phyloP scores from a whole-genome alignment of 2,329 filamentous ascomycete species.

The Pyrenochaeta sp. region DNA sequence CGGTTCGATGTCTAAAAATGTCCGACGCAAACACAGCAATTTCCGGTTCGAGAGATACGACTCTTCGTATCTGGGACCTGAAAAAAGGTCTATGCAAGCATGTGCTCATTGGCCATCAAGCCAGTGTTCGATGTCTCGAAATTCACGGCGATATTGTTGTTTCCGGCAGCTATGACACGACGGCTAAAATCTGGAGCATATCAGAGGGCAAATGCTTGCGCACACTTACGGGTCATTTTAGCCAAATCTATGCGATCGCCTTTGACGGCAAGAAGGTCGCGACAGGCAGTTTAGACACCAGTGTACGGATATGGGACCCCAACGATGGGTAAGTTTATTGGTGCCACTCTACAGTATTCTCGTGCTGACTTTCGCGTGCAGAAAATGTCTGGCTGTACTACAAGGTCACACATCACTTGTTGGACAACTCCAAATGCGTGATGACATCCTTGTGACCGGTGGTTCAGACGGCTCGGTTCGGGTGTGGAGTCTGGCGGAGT shows the following conservation, averaged over 20 bases:
- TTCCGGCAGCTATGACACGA: constrained; percentile 98
- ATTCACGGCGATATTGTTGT: constrained; percentile 97
- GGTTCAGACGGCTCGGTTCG: constrained; percentile 95
- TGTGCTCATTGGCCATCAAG: constrained; percentile 92
- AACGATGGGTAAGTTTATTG: constrained; percentile 73
- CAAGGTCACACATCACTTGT: constrained; percentile 97
- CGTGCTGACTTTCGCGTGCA: constrained; percentile 20
- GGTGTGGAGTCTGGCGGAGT: constrained; percentile 92
- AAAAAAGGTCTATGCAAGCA: constrained; percentile 86
- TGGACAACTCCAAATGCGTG: constrained; percentile 93
- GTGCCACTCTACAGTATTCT: constrained; percentile 17
- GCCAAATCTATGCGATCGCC: constrained; percentile 97
- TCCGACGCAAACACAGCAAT: constrained; percentile 92
- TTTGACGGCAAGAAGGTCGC: constrained; percentile 94
- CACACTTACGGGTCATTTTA: constrained; percentile 92
- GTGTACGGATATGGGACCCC: constrained; percentile 96
- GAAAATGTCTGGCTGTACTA: constrained; percentile 84
- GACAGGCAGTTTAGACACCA: constrained; percentile 95
- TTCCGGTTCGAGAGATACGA: constrained; percentile 94
- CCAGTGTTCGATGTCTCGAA: constrained; percentile 91
- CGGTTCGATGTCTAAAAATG: constrained; percentile 97
- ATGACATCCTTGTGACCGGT: constrained; percentile 92
- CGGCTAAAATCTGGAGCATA: constrained; percentile 96
- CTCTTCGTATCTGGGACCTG: constrained; percentile 94
- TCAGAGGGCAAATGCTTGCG: constrained; percentile 91